A percentile compares a stretch with the other conserved stretches of the same genome.
phyloP scores from a whole-genome alignment of 2,329 filamentous ascomycete species.

The Fusarium tuaranense region DNA sequence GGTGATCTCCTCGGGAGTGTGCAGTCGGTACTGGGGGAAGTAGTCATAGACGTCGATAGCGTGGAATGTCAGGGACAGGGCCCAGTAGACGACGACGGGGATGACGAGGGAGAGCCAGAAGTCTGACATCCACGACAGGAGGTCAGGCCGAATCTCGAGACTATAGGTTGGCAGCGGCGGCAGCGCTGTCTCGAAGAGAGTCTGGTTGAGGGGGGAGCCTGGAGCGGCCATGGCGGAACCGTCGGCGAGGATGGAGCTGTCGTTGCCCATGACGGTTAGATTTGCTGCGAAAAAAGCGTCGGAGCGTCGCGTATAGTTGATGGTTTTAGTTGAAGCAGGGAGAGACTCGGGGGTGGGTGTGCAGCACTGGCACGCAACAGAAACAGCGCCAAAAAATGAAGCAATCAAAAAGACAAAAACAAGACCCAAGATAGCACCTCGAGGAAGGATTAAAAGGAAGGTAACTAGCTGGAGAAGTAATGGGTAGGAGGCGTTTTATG shows the following conservation, averaged over 20 bases:
- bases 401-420: slow-evolving; percentile 10
- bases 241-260: slow-evolving; percentile 45
- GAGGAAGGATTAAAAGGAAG: slow-evolving; percentile 28
- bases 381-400: slow-evolving; percentile 11
- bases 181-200: slow-evolving; percentile 68
- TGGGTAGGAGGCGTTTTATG: slow-evolving; percentile 15
- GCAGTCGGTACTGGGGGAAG: slow-evolving; percentile 91
- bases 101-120: slow-evolving; percentile 80
- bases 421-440: slow-evolving; percentile 7
- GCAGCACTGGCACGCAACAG: slow-evolving; percentile 3
- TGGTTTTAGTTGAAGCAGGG: slow-evolving; percentile 15
- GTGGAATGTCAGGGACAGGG: slow-evolving; percentile 87
- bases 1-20: slow-evolving; percentile 91
- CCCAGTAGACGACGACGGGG: slow-evolving; percentile 90
- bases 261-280: slow-evolving; percentile 54
- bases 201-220: slow-evolving; percentile 57
- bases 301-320: slow-evolving; percentile 25
- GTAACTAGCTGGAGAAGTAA: slow-evolving; percentile 28
- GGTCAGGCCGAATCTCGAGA: slow-evolving; percentile 74
- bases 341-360: not conserved
- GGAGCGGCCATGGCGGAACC: slow-evolving; percentile 54
- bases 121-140: slow-evolving; percentile 85
- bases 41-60: slow-evolving; percentile 85
- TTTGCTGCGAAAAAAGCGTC: slow-evolving; percentile 17
- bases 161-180: slow-evolving; percentile 89